Evolutionary conservation across 257 asterid species (phyloP).

Genomic region (Euphrasia confusa): DNA sequence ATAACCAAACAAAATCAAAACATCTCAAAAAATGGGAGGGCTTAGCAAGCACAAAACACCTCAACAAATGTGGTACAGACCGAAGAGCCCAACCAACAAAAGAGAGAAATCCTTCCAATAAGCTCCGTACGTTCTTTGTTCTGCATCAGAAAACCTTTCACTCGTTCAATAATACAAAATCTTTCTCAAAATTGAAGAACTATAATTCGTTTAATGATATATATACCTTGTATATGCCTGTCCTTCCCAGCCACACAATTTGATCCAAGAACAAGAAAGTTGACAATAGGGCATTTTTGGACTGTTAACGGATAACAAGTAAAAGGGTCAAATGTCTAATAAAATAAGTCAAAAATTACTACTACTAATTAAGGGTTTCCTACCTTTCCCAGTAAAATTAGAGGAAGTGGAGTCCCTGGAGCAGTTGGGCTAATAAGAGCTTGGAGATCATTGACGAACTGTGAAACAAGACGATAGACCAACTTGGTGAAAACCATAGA

Average conservation of each 20-base stretch:
- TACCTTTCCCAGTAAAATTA: constrained; percentile 92
- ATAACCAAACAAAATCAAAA: neutral
- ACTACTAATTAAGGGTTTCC: constrained; percentile 4
- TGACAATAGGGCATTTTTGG: constrained; percentile 89
- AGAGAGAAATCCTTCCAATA: constrained; percentile 85
- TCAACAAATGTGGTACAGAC: constrained; percentile 76
- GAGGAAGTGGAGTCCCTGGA: constrained; percentile 86
- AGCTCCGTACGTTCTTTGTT: constrained; percentile 78
- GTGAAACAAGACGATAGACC: constrained; percentile 24
- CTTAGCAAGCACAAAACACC: constrained; percentile 32
- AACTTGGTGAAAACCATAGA: constrained; percentile 24
- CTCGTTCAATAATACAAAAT: constrained; percentile 6
- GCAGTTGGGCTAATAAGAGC: constrained; percentile 83
- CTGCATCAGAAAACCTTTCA: constrained; percentile 34
- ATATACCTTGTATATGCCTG: constrained; percentile 88
- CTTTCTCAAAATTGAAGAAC: neutral
- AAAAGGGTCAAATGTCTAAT: constrained; percentile 16
- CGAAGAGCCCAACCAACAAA: constrained; percentile 90
- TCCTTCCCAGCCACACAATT: constrained; percentile 89
- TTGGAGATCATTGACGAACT: constrained; percentile 91
- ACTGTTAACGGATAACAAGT: constrained; percentile 44
- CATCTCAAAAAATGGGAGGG: neutral
- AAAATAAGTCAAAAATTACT: neutral
- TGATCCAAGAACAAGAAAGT: constrained; percentile 97
- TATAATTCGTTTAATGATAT: neutral